Percentiles rank a stretch among this genome's conserved stretches.
Evolutionary conservation across 306 rosid species (phyloP).

Genomic region (Quercus glauca): DNA sequence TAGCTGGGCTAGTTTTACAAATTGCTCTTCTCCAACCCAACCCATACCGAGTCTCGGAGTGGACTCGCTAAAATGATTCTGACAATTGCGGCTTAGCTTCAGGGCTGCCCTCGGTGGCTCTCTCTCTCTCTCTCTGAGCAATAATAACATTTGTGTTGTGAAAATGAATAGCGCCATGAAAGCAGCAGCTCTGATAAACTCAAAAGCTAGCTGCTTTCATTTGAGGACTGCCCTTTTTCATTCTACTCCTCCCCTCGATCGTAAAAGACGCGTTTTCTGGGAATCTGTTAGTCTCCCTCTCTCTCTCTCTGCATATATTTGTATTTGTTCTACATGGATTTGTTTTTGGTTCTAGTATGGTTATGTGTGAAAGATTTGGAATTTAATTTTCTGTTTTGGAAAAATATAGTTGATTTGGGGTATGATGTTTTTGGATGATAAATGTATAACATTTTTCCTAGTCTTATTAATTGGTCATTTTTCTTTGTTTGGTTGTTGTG

Average conservation of each 20-base stretch:
- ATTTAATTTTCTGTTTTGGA: not conserved
- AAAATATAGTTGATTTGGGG: not conserved
- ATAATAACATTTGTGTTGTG: constrained; percentile 2
- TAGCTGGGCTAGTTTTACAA: too few species aligned
- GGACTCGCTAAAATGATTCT: not conserved
- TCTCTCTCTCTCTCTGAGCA: not conserved
- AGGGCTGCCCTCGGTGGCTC: not conserved
- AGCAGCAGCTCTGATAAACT: constrained; percentile 40
- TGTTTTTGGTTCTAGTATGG: not conserved
- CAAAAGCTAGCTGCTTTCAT: constrained; percentile 32
- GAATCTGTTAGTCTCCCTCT: constrained; percentile 45
- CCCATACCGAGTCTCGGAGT: too few species aligned
- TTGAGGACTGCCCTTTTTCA: constrained; percentile 62
- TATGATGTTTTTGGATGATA: not conserved
- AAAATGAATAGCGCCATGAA: constrained; percentile 56
- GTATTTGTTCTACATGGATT: not conserved
- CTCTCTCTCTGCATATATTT: not conserved
- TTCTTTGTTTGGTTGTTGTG: not conserved
- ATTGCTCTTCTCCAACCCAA: too few species aligned
- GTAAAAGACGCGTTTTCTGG: constrained; percentile 56
- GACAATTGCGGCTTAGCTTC: constrained; percentile 2
- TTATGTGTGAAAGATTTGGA: not conserved
- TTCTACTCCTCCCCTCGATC: constrained; percentile 67
- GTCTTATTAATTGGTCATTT: not conserved
- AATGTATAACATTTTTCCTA: not conserved